Evolutionary conservation across 805 yeast genomes (phyloP).

Genomic region (Pichia occidentalis): DNA sequence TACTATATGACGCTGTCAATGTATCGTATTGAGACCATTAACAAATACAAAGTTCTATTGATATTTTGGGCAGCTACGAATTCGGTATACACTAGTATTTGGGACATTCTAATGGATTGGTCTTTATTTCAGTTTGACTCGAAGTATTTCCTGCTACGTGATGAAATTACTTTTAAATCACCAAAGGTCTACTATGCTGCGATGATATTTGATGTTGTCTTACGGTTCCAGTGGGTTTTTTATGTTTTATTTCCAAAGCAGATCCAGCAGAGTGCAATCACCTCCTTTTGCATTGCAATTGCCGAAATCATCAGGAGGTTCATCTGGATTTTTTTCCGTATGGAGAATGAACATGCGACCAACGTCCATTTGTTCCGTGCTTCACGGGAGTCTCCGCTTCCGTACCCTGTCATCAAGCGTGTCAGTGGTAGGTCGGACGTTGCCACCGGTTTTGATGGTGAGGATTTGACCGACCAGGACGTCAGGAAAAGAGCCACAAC

Average conservation of each 20-base stretch:
- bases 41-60: slow-evolving; percentile 46
- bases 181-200: slow-evolving; percentile 67
- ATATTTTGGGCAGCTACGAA: slow-evolving; percentile 71
- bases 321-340: slow-evolving; percentile 85
- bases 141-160: slow-evolving; percentile 54
- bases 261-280: slow-evolving; percentile 80
- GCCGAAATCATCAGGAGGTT: slow-evolving; percentile 81
- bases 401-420: slow-evolving; percentile 50
- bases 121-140: slow-evolving; percentile 68
- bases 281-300: slow-evolving; percentile 75
- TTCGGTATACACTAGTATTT: slow-evolving; percentile 58
- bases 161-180: slow-evolving; percentile 57
- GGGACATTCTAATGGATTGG: slow-evolving; percentile 98
- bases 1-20: slow-evolving; percentile 71
- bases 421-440: too few relatives aligned
- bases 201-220: slow-evolving; percentile 60
- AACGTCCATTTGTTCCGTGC: slow-evolving; percentile 84
- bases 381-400: slow-evolving; percentile 78
- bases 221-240: slow-evolving; percentile 89
- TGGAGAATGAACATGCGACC: slow-evolving; percentile 94
- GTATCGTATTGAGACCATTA: slow-evolving; percentile 56
- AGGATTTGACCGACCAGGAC: slow-evolving; percentile 93
- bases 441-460: slow-evolving; percentile 92
- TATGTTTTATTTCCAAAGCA: slow-evolving; percentile 73
- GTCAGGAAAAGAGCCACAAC: slow-evolving; percentile 68